Conservation (phyloP, 257 asterid species). For the Solanum dulcamara region DNA sequence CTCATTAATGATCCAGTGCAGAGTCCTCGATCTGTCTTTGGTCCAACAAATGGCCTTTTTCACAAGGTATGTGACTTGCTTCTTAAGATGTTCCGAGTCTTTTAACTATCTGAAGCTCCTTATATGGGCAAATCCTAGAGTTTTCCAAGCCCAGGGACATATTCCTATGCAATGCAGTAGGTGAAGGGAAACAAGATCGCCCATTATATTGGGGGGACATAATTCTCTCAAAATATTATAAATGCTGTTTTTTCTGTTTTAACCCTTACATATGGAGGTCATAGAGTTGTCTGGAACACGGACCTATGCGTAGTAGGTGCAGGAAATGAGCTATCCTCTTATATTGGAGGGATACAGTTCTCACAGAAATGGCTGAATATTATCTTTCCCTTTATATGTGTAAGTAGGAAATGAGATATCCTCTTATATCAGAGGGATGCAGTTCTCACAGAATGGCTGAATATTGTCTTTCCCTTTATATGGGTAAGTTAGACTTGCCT, state of each 20-base stretch:
- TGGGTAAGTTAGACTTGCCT: not conserved
- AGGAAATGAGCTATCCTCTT: not conserved
- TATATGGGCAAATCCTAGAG: not conserved
- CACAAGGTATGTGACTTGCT: constrained; percentile 21
- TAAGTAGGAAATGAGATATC: too few relatives aligned
- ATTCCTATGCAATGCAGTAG: not conserved
- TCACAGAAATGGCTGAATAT: not conserved
- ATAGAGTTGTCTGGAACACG: not conserved
- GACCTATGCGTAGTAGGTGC: not conserved
- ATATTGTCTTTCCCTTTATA: not conserved
- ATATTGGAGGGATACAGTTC: not conserved
- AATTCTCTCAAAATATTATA: not conserved
- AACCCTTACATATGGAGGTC: not conserved
- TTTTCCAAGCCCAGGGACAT: not conserved
- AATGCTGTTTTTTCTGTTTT: not conserved
- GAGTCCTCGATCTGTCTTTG: constrained; percentile 34
- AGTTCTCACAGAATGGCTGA: not conserved
- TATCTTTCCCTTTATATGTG: not conserved
- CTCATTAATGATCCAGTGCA: constrained; percentile 16
- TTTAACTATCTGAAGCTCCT: not conserved
- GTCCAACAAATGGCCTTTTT: constrained; percentile 25
- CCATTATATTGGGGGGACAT: not conserved
- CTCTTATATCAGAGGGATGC: not conserved
- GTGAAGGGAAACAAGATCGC: not conserved
- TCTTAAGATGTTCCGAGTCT: not conserved